phyloP scores from a whole-genome alignment of 441 rosid species.

The Jatropha multifida region DNA sequence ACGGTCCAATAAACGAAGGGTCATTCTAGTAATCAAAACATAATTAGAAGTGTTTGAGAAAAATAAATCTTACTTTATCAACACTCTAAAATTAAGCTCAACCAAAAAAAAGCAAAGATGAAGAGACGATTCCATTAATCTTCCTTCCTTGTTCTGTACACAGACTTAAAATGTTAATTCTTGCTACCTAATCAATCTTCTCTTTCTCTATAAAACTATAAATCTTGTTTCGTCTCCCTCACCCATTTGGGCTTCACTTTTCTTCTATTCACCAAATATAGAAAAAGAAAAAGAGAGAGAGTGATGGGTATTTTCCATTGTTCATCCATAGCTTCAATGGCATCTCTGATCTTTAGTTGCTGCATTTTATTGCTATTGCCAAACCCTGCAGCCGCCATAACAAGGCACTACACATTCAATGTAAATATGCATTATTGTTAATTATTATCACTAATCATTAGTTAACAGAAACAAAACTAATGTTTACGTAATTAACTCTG shows the following conservation, averaged over 20 bases:
- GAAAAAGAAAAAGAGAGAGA: background rate
- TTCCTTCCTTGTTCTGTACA: background rate
- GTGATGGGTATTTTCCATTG: conserved; percentile 26
- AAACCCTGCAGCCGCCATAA: conserved; percentile 28
- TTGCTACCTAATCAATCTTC: conserved; percentile 29
- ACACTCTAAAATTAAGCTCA: conserved; percentile 63
- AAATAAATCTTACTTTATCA: conserved; percentile 42
- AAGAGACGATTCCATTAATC: conserved; percentile 12
- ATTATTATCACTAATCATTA: no score
- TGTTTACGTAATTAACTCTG: no score
- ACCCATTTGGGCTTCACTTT: background rate
- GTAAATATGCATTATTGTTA: conserved; percentile 21
- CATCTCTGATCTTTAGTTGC: conserved; percentile 24
- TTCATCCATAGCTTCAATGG: conserved; percentile 21
- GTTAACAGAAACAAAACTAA: no score
- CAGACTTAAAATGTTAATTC: background rate
- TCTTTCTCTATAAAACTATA: conserved; percentile 18
- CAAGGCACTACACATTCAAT: conserved; percentile 54
- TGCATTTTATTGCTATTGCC: conserved; percentile 27
- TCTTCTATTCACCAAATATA: conserved; percentile 3
- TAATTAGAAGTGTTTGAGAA: background rate
- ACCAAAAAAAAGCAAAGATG: conserved; percentile 34
- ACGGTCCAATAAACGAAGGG: conserved; percentile 5
- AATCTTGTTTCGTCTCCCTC: background rate
- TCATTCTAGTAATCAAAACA: conserved; percentile 22